A percentile compares a stretch with the other conserved stretches of the same genome.
These are phyloP conservation scores for Pseudocohnilembus persalinus DNA, from an alignment of 169 alveolate species.

Conservation along the genomic window DNA sequence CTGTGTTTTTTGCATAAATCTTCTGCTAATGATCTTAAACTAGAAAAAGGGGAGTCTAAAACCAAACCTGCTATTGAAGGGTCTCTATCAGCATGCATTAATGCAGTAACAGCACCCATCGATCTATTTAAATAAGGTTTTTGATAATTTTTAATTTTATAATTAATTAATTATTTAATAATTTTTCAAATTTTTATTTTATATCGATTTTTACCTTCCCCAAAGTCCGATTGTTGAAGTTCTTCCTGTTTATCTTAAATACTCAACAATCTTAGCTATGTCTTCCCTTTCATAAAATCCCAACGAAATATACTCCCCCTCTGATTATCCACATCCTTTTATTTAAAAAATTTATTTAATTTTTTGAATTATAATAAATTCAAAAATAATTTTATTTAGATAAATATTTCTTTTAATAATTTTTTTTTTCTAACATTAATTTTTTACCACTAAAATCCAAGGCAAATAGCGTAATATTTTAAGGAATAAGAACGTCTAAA, in stretches of 20 bases:
- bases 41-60: conserved; percentile 89
- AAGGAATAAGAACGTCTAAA: conserved; percentile 81
- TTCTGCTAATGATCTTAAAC: conserved; percentile 68
- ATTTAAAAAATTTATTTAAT: no score
- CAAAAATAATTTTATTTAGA: no score
- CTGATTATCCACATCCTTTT: conserved; percentile 67
- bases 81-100: conserved; percentile 88
- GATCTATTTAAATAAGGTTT: conserved; percentile 59
- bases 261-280: conserved; percentile 80
- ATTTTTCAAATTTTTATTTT: no score
- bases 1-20: conserved; percentile 78
- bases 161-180: no score
- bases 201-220: conserved; percentile 19
- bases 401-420: no score
- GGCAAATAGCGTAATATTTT: conserved; percentile 85
- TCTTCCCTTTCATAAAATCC: conserved; percentile 92
- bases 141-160: not conserved
- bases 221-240: conserved; percentile 92
- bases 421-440: no score
- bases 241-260: conserved; percentile 73
- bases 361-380: no score
- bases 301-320: conserved; percentile 86
- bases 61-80: conserved; percentile 91
- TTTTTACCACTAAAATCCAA: conserved; percentile 82
- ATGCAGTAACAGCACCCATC: conserved; percentile 96